Evolutionary conservation across 1,284 basidiomycete species (phyloP), one percentile per base, ranked within the genome.

Genomic region (Pseudomicrostroma phylloplanum): DNA sequence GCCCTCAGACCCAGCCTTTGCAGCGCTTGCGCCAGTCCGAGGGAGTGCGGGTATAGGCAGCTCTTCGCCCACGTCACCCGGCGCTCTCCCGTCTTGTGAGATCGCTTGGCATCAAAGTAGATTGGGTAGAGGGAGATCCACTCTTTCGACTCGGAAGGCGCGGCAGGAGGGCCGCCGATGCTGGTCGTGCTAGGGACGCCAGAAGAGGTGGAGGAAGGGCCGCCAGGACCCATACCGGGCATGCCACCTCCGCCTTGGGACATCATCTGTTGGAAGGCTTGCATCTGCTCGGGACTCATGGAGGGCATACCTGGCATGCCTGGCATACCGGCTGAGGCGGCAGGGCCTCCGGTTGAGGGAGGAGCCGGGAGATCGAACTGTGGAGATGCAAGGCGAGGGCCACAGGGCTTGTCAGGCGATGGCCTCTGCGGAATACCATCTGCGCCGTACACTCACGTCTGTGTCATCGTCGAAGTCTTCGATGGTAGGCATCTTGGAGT

Each of bases 81-180:
- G 46, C 94, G 86, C 69, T 89, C 86, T 17, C 91, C 91, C 9
- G 85, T 87, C 8, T 87, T 85, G 78, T 89, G 89, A 1, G 91
- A 87, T 12, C 88, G 88, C 80, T 96, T 96, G 54, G 92, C 91
- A 80, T 98, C 94, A 68, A 97, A 87, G 81, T 97, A 97, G 74
- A 96, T 89, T 2, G 94, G 94, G 79, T 98, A 98, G 75, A 97
- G 85, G 71, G 89, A 89, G 64, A 90, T 89, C 92, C 92, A 96
- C 73, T 91, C 92, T 58, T 77, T 76, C 62, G 73, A 67, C 30
- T 76, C 72, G 12, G 65, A 72, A 23, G 69, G n/a, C 4, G 17
- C 43, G 48, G 36, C 53, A 30, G 46, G 21, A 40, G 39, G 49
- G 11, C 25, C 9, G 17, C 26, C 23, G 19, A 39, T 17, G 43